phyloP scores from a whole-genome alignment of 1,139 yeast species.

The Suhomyces taliae region DNA sequence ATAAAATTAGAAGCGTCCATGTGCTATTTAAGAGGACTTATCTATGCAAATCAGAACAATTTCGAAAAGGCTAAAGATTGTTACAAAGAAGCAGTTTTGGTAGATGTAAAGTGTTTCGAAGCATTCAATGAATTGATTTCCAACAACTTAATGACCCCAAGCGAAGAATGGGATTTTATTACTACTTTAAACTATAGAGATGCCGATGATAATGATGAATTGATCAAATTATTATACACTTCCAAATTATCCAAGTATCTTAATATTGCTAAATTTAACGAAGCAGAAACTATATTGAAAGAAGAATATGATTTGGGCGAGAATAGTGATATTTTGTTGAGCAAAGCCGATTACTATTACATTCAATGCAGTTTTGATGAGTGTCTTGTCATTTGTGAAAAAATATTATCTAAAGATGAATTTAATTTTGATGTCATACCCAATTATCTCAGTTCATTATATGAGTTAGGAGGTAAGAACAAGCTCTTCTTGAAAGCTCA shows the following conservation, averaged over 20 bases:
- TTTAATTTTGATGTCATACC: constrained; percentile 77
- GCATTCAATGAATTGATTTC: constrained; percentile 81
- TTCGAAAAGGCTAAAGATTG: constrained; percentile 86
- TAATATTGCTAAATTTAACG: constrained; percentile 57
- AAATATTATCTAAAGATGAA: constrained; percentile 60
- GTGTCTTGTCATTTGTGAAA: constrained; percentile 74
- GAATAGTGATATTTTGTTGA: constrained; percentile 67
- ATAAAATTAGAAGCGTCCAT: constrained; percentile 83
- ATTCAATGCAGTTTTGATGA: constrained; percentile 79
- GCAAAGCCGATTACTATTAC: constrained; percentile 71
- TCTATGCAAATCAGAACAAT: constrained; percentile 80
- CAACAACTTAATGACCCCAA: constrained; percentile 76
- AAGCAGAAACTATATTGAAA: constrained; percentile 62
- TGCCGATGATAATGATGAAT: constrained; percentile 78
- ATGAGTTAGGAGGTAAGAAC: constrained; percentile 82
- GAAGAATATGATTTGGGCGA: constrained; percentile 73
- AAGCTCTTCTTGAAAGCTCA: constrained; percentile 81
- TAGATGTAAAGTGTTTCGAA: constrained; percentile 91
- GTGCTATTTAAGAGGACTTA: constrained; percentile 81
- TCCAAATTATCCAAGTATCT: constrained; percentile 74
- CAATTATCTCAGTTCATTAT: constrained; percentile 77
- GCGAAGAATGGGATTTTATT: constrained; percentile 85
- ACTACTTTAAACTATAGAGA: constrained; percentile 67
- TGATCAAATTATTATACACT: constrained; percentile 73
- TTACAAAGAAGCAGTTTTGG: constrained; percentile 80